Percentiles rank a stretch among this genome's conserved stretches.
Evolutionary conservation across 2,329 filamentous ascomycete genomes (phyloP).

Genomic region (Microcyclospora pomicola): DNA sequence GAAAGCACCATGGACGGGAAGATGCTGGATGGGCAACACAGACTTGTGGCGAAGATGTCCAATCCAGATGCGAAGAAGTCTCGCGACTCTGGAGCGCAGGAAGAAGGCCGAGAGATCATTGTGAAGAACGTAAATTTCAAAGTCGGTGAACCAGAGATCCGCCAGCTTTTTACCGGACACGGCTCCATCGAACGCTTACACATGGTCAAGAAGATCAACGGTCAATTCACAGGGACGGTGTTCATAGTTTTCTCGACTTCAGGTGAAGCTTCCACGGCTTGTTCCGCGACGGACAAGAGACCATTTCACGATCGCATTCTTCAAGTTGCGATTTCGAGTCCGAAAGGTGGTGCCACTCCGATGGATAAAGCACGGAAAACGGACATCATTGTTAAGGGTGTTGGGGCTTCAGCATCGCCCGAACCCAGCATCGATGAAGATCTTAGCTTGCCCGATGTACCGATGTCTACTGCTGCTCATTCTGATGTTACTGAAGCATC

Average conservation of each 20-base stretch:
- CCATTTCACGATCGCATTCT: conserved; percentile 22
- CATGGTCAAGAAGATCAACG: conserved; percentile 53
- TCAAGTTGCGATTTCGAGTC: conserved; percentile 19
- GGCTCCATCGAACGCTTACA: conserved; percentile 62
- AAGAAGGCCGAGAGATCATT: conserved; percentile 80
- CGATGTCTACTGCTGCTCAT: conserved; percentile 12
- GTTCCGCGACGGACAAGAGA: conserved; percentile 20
- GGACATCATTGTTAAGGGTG: conserved; percentile 19
- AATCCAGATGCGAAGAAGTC: conserved; percentile 66
- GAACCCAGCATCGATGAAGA: conserved; percentile 12
- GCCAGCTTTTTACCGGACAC: conserved; percentile 57
- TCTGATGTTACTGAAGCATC: conserved; percentile 10
- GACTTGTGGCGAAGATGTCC: conserved; percentile 67
- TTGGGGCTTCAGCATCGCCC: conserved; percentile 10
- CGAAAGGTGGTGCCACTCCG: conserved; percentile 16
- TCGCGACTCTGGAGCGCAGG: conserved; percentile 56
- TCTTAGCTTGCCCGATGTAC: conserved; percentile 17
- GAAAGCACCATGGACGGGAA: conserved; percentile 62
- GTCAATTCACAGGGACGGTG: conserved; percentile 60
- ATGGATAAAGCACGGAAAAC: conserved; percentile 17
- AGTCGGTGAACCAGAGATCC: conserved; percentile 53
- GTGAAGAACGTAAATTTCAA: conserved; percentile 76
- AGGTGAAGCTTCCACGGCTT: conserved; percentile 20
- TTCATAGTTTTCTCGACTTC: conserved; percentile 64
- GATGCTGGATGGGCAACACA: conserved; percentile 52